Base-by-base conservation (phyloP, 1,139 yeast genomes). In the Pichia sp. region DNA sequence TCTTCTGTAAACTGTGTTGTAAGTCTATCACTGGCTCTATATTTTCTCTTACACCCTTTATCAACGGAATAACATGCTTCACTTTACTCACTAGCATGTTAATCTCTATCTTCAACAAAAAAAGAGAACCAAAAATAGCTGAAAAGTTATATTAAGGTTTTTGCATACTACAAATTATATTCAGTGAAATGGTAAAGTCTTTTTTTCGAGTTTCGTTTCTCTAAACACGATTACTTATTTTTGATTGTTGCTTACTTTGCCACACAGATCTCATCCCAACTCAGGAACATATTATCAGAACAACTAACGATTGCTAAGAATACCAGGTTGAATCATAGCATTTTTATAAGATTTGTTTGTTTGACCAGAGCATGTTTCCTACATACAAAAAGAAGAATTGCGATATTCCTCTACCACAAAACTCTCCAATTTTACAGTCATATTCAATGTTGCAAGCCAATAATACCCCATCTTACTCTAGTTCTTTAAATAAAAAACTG, bases 331-430 rank as follows among this genome's bases (percentile, higher is more conserved):
- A 18, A 34, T n/a, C 16, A 34, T 18, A 18, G 13, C 11, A 5
- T 7, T 3, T 11, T 20, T 30, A 7, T 6, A 7, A 18, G 34
- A n/a, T n/a, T 18, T n/a, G 20, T n/a, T 30, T 30, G 18, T 18
- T 30, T 30, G 3, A n/a, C 8, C 13, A 7, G 16, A 30, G 13
- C 26, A 46, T 47, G 50, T 44, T 46, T 22, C n/a, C 40, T n/a
- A 35, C 40, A 16, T 38, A 43, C 20, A 27, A 45, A 29, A 49
- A 47, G 40, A 39, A 39, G 20, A 40, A 48, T 36, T 22, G 23
- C 29, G 44, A 42, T 12, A 20, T 11, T 13, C 7, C 46, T 4
- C 7, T 37, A 7, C 35, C 37, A 2, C 27, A 9, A n/a, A 15
- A 36, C 9, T 15, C 38, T 23, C 23, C 24, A 6, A 16, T 32